Evolutionary conservation across 2,329 filamentous ascomycete species (phyloP).

Genomic region (Colletotrichum zoysiae): DNA sequence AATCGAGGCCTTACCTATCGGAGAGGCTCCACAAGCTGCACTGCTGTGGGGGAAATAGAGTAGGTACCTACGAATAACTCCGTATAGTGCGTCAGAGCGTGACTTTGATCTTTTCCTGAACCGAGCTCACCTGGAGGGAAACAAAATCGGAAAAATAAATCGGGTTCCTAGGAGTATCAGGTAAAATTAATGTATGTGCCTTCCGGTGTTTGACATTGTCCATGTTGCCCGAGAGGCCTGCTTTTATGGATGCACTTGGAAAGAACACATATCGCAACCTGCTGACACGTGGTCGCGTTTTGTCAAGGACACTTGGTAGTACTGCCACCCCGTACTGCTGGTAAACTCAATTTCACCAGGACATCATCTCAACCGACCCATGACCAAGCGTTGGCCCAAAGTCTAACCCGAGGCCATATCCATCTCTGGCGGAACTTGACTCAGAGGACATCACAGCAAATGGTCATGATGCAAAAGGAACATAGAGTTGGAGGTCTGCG

Average conservation of each 20-base stretch:
- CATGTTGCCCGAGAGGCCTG: not conserved
- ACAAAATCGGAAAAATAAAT: not conserved
- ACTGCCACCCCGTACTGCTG: not conserved
- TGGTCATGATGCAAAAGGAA: not conserved
- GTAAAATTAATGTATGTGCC: constrained; percentile 4
- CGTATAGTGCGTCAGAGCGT: constrained; percentile 20
- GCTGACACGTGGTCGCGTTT: no score
- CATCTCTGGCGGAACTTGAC: not conserved
- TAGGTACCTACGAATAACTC: not conserved
- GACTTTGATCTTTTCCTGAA: not conserved
- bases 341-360: not conserved
- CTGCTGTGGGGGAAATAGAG: not conserved
- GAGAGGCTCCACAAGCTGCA: constrained; percentile 25
- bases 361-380: not conserved
- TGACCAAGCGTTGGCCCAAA: not conserved
- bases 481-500: constrained; percentile 32
- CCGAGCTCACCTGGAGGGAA: not conserved
- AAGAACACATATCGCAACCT: not conserved
- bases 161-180: not conserved
- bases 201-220: not conserved
- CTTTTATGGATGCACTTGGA: not conserved
- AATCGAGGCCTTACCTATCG: constrained; percentile 15
- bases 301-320: not conserved
- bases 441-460: not conserved
- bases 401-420: no score